Base-by-base conservation (phyloP, 1,284 basidiomycete genomes). In the Trametes pubescens region DNA sequence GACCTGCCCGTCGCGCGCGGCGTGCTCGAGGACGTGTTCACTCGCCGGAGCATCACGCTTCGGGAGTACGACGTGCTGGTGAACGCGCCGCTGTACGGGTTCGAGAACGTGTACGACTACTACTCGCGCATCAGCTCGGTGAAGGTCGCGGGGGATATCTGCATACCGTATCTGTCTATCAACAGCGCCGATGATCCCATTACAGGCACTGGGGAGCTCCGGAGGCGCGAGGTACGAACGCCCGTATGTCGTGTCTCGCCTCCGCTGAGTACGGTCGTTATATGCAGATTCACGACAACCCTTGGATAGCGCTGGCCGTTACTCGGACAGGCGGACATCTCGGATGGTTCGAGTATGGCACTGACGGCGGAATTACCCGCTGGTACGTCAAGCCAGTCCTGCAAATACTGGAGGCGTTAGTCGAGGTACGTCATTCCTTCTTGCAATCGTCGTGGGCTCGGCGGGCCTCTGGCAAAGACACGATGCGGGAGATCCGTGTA, bases 181-280 rank as follows among this genome's bases (percentile, higher is more conserved):
- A 75, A 75, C 64, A 67, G 70, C 46, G 26, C 48, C 16, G 74
- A 76, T 57, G 74, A 76, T 43, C 74, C 74, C 3, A 70, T 75
- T 22, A 61, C 68, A 3, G 69, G 70, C 14, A 32, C 58, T 5
- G 35, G 37, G 21, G 66, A 62, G 22, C 61, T 72, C 3, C 64
- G 62, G 4, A 29, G 60, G 22, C 34, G n/a, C 21, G 26, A 68
- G 62, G 67, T 66, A 35, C 34, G 40, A 2, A 16, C 18, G 40
- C 40, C 18, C 40, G 8, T 7, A 18, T 43, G 16, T 7, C 6
- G 40, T 38, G 10, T 16, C 3, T 38, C 18, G 40, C 18, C 18
- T 18, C 40, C 6, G 14, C 14, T 43, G 40, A 43, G 16, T 13
- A 7, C 40, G 40, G 16, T 43, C 16, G 35, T 7, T 11, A 35